phyloP scores from a whole-genome alignment of 2,329 filamentous ascomycete genomes.

The Apiospora malaysiana region DNA sequence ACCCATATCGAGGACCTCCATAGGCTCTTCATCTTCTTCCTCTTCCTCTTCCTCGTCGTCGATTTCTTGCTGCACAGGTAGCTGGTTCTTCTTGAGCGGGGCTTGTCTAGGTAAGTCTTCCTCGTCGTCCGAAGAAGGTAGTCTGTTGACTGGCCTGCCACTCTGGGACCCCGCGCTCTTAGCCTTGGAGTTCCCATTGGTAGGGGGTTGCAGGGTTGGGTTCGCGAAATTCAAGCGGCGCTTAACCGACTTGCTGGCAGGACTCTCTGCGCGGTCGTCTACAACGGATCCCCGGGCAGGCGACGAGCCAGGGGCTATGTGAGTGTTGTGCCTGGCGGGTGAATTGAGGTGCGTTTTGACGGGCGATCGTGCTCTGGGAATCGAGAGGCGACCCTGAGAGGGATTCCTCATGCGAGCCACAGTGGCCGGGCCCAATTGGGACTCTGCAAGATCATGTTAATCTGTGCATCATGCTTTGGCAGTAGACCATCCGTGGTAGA shows the following conservation, averaged over 20 bases:
- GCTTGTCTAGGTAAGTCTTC: conserved; percentile 36
- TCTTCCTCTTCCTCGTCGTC: conserved; percentile 32
- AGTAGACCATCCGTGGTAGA: conserved; percentile 25
- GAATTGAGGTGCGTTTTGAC: conserved; percentile 66
- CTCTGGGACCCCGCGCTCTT: conserved; percentile 34
- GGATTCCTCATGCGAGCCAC: conserved; percentile 56
- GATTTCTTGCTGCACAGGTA: conserved; percentile 26
- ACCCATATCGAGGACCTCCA: conserved; percentile 28
- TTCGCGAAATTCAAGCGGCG: conserved; percentile 59
- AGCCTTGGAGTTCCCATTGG: conserved; percentile 33
- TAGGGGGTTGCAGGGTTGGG: conserved; percentile 29
- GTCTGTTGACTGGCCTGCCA: conserved; percentile 31
- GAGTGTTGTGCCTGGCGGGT: conserved; percentile 67
- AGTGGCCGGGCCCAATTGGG: conserved; percentile 59
- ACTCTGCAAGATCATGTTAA: conserved; percentile 45
- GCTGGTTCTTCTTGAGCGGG: conserved; percentile 32
- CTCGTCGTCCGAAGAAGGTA: conserved; percentile 35
- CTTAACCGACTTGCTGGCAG: conserved; percentile 50
- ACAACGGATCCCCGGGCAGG: conserved; percentile 49
- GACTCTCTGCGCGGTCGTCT: conserved; percentile 24
- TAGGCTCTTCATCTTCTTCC: conserved; percentile 22
- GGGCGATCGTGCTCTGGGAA: conserved; percentile 62
- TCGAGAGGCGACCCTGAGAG: conserved; percentile 49
- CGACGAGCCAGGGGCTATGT: conserved; percentile 59
- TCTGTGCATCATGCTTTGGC: conserved; percentile 22